phyloP scores from a whole-genome alignment of 306 rosid species.

The Quercus suber region DNA sequence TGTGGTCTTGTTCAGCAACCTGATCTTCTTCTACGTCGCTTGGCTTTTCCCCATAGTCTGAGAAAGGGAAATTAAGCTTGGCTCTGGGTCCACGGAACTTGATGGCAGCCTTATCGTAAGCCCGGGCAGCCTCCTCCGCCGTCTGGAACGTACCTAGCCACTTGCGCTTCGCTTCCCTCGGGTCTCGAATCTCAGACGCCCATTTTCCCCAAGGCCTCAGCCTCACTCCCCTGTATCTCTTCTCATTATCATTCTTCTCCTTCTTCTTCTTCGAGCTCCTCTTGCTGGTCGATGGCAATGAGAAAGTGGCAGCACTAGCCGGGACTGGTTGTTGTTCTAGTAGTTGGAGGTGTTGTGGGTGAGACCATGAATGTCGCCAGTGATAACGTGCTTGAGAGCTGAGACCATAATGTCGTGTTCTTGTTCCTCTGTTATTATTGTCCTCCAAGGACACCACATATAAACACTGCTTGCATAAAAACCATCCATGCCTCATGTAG shows the following conservation, averaged over 20 bases:
- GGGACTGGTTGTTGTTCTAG: not conserved
- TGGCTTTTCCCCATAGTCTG: not conserved
- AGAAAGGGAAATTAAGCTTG: constrained; percentile 41
- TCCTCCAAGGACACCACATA: not conserved
- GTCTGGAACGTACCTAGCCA: constrained; percentile 65
- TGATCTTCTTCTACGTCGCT: not conserved
- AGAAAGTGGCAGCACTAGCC: constrained; percentile 2
- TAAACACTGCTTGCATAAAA: too few species aligned
- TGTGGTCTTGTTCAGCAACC: not conserved
- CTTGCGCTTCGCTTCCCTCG: constrained; percentile 27
- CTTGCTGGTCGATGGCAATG: not conserved
- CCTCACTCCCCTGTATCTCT: constrained; percentile 53
- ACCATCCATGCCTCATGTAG: too few species aligned
- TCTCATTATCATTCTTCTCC: not conserved
- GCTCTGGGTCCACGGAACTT: constrained; percentile 43
- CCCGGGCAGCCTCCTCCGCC: constrained; percentile 57
- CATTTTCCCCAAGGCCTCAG: constrained; percentile 69
- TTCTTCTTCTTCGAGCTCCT: not conserved
- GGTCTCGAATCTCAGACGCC: constrained; percentile 67
- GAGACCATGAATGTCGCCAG: constrained; percentile 7
- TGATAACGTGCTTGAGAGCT: constrained; percentile 41
- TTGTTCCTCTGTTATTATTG: constrained; percentile 13
- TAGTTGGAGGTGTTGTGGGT: not conserved
- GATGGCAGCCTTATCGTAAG: constrained; percentile 57
- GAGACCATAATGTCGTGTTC: constrained; percentile 61